These are phyloP conservation scores for Boletellus ananas DNA, from an alignment of 768 basidiomycete genomes.

Conservation along the genomic window DNA sequence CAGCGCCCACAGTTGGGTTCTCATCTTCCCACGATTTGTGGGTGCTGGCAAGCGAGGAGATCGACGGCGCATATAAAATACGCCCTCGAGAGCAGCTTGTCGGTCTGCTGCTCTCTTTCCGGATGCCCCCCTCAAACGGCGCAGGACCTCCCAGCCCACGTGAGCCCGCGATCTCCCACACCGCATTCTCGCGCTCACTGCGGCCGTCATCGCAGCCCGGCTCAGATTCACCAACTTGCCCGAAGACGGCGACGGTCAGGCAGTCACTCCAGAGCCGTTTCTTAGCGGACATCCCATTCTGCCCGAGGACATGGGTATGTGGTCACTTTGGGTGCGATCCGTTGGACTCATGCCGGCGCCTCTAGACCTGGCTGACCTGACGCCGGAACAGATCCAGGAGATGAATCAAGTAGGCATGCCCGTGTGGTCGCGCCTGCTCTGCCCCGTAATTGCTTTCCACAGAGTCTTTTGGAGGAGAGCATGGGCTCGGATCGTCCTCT, in stretches of 20 bases:
- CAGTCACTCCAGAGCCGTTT: slow-evolving; percentile 13
- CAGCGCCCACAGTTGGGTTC: too few relatives aligned
- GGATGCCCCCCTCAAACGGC: slow-evolving; percentile 10
- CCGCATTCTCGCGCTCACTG: not conserved
- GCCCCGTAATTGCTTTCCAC: not conserved
- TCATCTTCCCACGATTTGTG: too few relatives aligned
- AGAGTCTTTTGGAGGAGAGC: slow-evolving; percentile 41
- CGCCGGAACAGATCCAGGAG: slow-evolving; percentile 35
- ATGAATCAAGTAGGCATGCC: slow-evolving; percentile 36
- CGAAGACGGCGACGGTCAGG: slow-evolving; percentile 7
- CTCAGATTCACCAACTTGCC: slow-evolving; percentile 27
- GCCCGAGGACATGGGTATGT: slow-evolving; percentile 29
- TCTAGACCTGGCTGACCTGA: slow-evolving; percentile 33
- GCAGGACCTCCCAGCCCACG: slow-evolving; percentile 25
- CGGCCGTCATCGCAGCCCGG: slow-evolving; percentile 14
- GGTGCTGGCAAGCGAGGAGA: too few relatives aligned
- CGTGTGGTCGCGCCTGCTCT: not conserved
- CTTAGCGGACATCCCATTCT: slow-evolving; percentile 29
- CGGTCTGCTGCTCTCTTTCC: not conserved
- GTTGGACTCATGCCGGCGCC: not conserved
- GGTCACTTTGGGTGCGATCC: not conserved
- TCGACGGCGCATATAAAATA: too few relatives aligned
- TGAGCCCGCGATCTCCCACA: slow-evolving; percentile 5
- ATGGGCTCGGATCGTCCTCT: slow-evolving; percentile 43
- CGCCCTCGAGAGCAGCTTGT: too few relatives aligned